Evolutionary conservation across 75 land plant genomes (phyloP), one percentile per base, ranked within the genome.

Genomic region (Isoetes taiwanensis): DNA sequence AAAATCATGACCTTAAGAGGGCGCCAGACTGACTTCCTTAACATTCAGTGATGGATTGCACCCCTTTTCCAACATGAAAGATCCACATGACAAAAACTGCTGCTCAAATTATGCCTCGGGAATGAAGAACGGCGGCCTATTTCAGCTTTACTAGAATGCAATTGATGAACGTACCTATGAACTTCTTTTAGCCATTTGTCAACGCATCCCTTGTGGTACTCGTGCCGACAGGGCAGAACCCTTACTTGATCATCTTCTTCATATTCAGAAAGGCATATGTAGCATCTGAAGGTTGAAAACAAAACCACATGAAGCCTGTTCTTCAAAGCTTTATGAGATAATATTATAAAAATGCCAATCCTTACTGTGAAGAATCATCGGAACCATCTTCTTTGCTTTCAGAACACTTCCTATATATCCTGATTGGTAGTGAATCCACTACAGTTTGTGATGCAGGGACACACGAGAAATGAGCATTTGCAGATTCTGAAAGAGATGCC

Each of bases 121-220:
- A 25, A 19, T n/a, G n/a, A n/a, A n/a, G n/a, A n/a, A n/a, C n/a
- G n/a, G n/a, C n/a, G n/a, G n/a, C n/a, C n/a, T n/a, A 43, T 24
- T 3, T 17, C 64, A 40, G 53, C 48, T 26, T 8, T 9, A 3
- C 6, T 14, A 46, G 3, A 2, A 17, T 17, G 32, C n/a, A n/a
- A n/a, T n/a, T n/a, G n/a, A n/a, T n/a, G n/a, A n/a, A n/a, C n/a
- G 53, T 68, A 90, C 96, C 96, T 80, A 61, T 85, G 96, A 62
- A 86, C 81, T 59, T 90, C 96, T 53, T 85, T 90, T 29, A 90
- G 57, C 96, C 96, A 90, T 60, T 82, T 90, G 52, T 90, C 96
- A 17, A 90, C 56, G 67, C 96, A 90, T 17, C 57, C 54, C 64
- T 27, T 71, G 57, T 90, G 96, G 61, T 82, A 90, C 52, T 85